These are phyloP conservation scores for Solanum chilense DNA, from an alignment of 257 asterid genomes.

Conservation along the genomic window DNA sequence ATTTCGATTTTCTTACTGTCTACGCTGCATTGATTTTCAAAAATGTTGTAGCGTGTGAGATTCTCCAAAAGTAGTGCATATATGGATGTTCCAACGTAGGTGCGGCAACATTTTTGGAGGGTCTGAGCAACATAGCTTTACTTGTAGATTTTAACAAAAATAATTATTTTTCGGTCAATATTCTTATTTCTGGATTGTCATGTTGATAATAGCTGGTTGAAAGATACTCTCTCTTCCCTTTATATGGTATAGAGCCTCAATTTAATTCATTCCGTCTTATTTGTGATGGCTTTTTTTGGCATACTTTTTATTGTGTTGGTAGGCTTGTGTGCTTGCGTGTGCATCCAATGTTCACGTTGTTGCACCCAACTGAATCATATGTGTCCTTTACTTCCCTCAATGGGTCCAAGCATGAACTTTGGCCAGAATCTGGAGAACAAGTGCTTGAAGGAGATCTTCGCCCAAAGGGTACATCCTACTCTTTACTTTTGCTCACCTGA, in stretches of 20 bases:
- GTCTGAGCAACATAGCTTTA: background rate
- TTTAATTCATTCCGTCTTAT: background rate
- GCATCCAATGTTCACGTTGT: conserved; percentile 67
- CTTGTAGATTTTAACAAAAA: background rate
- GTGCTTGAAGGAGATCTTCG: conserved; percentile 56
- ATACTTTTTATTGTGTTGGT: background rate
- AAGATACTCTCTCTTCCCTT: background rate
- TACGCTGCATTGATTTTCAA: background rate
- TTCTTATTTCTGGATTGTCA: background rate
- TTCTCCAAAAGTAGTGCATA: background rate
- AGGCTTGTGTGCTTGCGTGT: conserved; percentile 95
- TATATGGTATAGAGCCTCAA: background rate
- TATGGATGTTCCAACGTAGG: background rate
- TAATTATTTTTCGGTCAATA: background rate
- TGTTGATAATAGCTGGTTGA: background rate
- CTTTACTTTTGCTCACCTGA: background rate
- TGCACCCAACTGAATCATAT: conserved; percentile 72
- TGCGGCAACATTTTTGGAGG: background rate
- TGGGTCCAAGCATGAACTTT: conserved; percentile 60
- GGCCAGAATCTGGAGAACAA: conserved; percentile 73
- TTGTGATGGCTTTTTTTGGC: background rate
- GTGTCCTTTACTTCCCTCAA: conserved; percentile 62
- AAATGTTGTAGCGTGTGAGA: background rate
- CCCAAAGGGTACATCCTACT: conserved; percentile 53
- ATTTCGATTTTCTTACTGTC: background rate